Conservation (phyloP, 805 yeast species). For the Clavispora vitiphila region DNA sequence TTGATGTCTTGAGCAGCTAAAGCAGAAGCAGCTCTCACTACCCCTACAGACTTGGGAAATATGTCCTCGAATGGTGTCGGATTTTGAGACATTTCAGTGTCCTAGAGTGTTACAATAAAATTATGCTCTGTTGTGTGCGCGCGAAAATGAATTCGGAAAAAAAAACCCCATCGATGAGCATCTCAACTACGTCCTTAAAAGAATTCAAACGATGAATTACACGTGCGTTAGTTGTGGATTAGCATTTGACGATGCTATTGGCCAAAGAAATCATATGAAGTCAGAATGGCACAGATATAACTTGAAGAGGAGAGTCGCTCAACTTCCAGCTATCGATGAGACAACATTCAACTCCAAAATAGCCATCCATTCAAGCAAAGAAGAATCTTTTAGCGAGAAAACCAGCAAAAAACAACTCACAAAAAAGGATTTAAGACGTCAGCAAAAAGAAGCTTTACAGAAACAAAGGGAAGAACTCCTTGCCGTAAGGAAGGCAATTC, state of each 20-base stretch:
- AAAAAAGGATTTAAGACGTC: constrained; percentile 47
- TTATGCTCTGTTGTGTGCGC: neutral
- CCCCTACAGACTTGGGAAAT: constrained; percentile 46
- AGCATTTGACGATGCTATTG: constrained; percentile 32
- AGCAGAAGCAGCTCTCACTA: constrained; percentile 63
- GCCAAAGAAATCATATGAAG: constrained; percentile 71
- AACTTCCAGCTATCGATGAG: constrained; percentile 28
- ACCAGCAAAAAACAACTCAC: constrained; percentile 27
- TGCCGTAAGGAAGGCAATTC: constrained; percentile 21
- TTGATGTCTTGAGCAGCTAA: constrained; percentile 77
- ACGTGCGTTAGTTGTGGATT: constrained; percentile 38
- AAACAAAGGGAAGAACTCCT: constrained; percentile 46
- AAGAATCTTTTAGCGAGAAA: constrained; percentile 17
- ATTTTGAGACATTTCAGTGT: neutral
- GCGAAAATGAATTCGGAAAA: constrained; percentile 1
- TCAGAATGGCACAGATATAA: constrained; percentile 98
- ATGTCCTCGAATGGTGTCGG: constrained; percentile 9
- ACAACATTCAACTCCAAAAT: constrained; percentile 19
- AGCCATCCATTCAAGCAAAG: constrained; percentile 13
- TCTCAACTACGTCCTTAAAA: neutral
- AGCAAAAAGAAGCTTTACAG: constrained; percentile 44
- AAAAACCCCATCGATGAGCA: constrained; percentile 3
- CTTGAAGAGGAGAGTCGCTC: constrained; percentile 86
- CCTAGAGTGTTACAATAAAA: neutral
- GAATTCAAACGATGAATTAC: constrained; percentile 8